Base-by-base conservation (phyloP, 2,329 filamentous ascomycete genomes). In the Claviceps cyperi region DNA sequence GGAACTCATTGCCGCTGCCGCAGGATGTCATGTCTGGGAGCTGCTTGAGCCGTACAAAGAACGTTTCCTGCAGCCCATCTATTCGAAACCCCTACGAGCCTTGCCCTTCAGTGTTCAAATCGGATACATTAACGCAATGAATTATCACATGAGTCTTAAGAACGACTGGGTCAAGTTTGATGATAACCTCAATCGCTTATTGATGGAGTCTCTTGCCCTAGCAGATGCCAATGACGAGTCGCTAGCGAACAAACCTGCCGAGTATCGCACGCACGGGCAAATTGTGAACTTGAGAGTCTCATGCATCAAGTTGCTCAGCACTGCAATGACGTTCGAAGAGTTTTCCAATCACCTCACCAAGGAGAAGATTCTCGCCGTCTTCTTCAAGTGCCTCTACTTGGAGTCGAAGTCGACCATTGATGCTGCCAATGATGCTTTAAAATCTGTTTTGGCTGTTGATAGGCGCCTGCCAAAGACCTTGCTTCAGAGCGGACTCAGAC, bases 301-400 rank as follows among this genome's bases (percentile, higher is more conserved):
- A 9, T 98, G 94, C 59, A 88, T 99, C 60, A 88, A 84, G 53
- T 81, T 98, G 39, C 71, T 99, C 38, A 95, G 89, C 47, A 94
- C 88, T 52, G 92, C 92, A 0, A 95, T 97, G 78, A 79, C 82
- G 43, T 92, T 95, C 62, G 86, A 91, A 5, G 91, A 96, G 36
- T 97, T 96, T 63, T 83, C 83, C 53, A 88, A 86, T 49, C 81
- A 78, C 1, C 60, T 77, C 0, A 82, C 78, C 0, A 72, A 82
- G 48, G 75, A 71, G 1, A 81, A 80, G 60, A 94, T 97, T 46
- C 90, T 98, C 17, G 82, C 86, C 0, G 89, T 97, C 1, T 98
- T 98, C 69, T 99, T 99, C 76, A 97, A 96, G 62, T 94, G 87
- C 38, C 73, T 98, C 1, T 98, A 98, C 65, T 91, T 88, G 0